Conservation (phyloP, 345 rosid genomes). For the Isatis tinctoria region DNA sequence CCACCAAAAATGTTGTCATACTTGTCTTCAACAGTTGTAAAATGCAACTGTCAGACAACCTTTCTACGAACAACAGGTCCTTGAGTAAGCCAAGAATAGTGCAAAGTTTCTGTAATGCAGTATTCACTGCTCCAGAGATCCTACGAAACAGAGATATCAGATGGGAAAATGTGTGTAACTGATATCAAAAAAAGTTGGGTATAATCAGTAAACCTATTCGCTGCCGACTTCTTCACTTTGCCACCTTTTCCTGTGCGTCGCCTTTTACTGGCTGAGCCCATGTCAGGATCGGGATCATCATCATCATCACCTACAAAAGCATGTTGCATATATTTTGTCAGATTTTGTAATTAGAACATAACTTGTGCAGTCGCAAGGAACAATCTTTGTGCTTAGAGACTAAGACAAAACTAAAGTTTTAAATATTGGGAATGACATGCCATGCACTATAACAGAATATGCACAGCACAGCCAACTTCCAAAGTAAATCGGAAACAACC, state of each 20-base stretch:
- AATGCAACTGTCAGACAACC: constrained; percentile 94
- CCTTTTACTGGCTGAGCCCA: constrained; percentile 80
- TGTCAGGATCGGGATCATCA: constrained; percentile 69
- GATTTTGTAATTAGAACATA: constrained; percentile 1
- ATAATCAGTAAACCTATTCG: constrained; percentile 62
- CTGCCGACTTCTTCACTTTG: constrained; percentile 72
- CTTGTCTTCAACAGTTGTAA: constrained; percentile 85
- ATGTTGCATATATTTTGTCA: constrained; percentile 22
- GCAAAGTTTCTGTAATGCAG: constrained; percentile 85
- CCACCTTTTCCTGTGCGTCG: constrained; percentile 56
- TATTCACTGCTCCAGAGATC: constrained; percentile 79
- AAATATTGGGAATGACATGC: background rate
- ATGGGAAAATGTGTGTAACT: background rate
- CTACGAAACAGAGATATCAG: constrained; percentile 43
- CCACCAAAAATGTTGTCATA: constrained; percentile 87
- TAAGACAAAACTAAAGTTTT: background rate
- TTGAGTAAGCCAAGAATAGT: constrained; percentile 84
- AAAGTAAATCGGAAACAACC: constrained; percentile 46
- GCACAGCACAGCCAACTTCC: background rate
- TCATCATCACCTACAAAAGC: constrained; percentile 71
- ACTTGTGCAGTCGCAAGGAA: background rate
- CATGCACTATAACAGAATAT: background rate
- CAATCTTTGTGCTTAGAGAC: constrained; percentile 1
- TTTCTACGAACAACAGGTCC: constrained; percentile 87
- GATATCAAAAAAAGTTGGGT: constrained; percentile 8